A percentile compares a stretch with the other conserved stretches of the same genome.
Evolutionary conservation across 306 rosid species (phyloP).

Genomic region (Pyrus pyrifolia): DNA sequence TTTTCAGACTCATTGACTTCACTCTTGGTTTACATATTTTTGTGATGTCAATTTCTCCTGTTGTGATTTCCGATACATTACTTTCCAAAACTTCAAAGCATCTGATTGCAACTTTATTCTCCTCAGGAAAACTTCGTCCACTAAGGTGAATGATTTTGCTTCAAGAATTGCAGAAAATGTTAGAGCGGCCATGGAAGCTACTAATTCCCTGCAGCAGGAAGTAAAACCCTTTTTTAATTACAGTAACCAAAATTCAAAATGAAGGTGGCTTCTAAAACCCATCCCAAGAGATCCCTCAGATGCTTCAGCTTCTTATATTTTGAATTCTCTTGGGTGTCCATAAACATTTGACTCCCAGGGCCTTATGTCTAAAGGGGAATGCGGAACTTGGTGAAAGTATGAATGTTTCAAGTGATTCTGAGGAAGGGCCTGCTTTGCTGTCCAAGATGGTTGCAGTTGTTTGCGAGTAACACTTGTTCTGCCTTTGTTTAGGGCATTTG

Average conservation of each 20-base stretch:
- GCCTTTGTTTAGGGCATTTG: constrained; percentile 93
- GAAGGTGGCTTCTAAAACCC: constrained; percentile 63
- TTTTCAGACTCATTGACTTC: not conserved
- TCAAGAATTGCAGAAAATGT: constrained; percentile 82
- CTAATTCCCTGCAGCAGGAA: constrained; percentile 55
- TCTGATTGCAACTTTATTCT: constrained; percentile 28
- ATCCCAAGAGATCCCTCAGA: constrained; percentile 29
- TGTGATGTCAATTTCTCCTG: not conserved
- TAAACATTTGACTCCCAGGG: constrained; percentile 36
- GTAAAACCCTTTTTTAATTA: constrained; percentile 68
- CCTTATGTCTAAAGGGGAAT: constrained; percentile 32
- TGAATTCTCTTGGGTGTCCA: constrained; percentile 35
- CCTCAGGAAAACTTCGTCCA: constrained; percentile 88
- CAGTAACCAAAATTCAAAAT: constrained; percentile 70
- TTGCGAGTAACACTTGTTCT: constrained; percentile 77
- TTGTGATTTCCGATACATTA: not conserved
- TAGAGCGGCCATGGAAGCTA: constrained; percentile 86
- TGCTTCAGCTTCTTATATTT: constrained; percentile 28
- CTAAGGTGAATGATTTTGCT: constrained; percentile 87
- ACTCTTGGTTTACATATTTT: not conserved
- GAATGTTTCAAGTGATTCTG: constrained; percentile 36
- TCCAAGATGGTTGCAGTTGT: constrained; percentile 95
- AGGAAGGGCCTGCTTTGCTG: constrained; percentile 64
- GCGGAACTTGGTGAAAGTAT: constrained; percentile 26
- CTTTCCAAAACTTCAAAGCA: not conserved